A percentile compares a stretch with the other conserved stretches of the same genome.
Conservation (phyloP, 2,329 filamentous ascomycete genomes). For the Venturia aucupariae region DNA sequence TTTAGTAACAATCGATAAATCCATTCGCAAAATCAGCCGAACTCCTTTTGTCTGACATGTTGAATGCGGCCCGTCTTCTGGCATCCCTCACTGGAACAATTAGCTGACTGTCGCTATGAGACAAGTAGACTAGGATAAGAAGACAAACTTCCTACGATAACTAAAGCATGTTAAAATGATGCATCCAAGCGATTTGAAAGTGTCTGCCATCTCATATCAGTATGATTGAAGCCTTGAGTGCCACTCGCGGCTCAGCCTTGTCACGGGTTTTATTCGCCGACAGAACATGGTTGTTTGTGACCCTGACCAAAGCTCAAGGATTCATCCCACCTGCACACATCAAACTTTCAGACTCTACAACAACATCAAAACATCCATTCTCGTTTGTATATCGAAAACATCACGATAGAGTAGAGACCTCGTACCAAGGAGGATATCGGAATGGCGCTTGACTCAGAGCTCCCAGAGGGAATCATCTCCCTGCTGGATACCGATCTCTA, state of each 20-base stretch:
- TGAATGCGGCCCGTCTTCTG: no score
- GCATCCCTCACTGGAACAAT: no score
- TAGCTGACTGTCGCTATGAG: no score
- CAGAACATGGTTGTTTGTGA: not conserved
- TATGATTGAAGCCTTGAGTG: not conserved
- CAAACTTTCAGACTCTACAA: not conserved
- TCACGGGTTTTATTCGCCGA: not conserved
- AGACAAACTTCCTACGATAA: no score
- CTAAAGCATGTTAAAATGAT: no score
- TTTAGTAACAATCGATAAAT: no score
- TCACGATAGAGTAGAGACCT: no score
- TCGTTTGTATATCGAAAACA: no score
- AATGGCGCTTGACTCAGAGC: constrained; percentile 4
- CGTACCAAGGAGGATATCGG: not conserved
- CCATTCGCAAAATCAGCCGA: no score
- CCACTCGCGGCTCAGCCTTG: not conserved
- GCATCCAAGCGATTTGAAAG: not conserved
- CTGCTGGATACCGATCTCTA: constrained; percentile 61
- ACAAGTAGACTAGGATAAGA: no score
- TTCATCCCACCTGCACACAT: not conserved
- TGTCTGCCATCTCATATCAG: no score
- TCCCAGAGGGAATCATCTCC: constrained; percentile 30
- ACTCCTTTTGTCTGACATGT: no score
- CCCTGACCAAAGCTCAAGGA: not conserved
- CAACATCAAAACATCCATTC: not conserved